phyloP scores from a whole-genome alignment of 2,329 filamentous ascomycete species.

The Furcasterigmium furcatum region DNA sequence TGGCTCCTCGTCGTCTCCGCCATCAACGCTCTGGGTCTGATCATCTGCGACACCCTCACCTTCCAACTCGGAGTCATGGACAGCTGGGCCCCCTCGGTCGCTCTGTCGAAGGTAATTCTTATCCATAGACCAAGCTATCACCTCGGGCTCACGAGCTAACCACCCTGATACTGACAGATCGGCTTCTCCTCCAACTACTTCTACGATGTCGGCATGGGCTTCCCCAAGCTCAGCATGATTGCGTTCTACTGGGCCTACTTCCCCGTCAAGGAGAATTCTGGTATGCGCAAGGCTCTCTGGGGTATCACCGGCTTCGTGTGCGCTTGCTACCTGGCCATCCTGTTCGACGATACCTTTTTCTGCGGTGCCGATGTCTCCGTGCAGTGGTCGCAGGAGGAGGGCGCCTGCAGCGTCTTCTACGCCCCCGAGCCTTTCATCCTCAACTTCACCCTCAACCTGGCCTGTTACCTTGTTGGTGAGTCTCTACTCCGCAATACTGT shows the following conservation, averaged over 20 bases:
- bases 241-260: slow-evolving; percentile 32
- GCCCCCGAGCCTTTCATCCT: slow-evolving; percentile 27
- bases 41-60: slow-evolving; percentile 29
- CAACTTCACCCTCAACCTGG: slow-evolving; percentile 28
- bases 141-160: neutral
- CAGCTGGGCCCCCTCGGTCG: slow-evolving; percentile 21
- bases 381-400: slow-evolving; percentile 30
- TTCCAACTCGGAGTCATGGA: slow-evolving; percentile 26
- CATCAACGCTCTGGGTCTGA: slow-evolving; percentile 23
- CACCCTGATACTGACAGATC: too few species aligned
- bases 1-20: slow-evolving; percentile 22
- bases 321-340: slow-evolving; percentile 23
- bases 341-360: slow-evolving; percentile 30
- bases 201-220: slow-evolving; percentile 31
- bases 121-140: accelerated
- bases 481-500: too few species aligned
- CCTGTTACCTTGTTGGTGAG: slow-evolving; percentile 26
- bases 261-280: slow-evolving; percentile 15
- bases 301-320: slow-evolving; percentile 26
- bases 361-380: slow-evolving; percentile 27
- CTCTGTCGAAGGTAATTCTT: slow-evolving; percentile 22
- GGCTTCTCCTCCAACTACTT: slow-evolving; percentile 31
- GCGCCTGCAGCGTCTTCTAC: slow-evolving; percentile 30
- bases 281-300: slow-evolving; percentile 23
- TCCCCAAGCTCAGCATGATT: slow-evolving; percentile 30